Base-by-base conservation (phyloP, 2,329 filamentous ascomycete genomes). In the Claviceps pazoutovae region DNA sequence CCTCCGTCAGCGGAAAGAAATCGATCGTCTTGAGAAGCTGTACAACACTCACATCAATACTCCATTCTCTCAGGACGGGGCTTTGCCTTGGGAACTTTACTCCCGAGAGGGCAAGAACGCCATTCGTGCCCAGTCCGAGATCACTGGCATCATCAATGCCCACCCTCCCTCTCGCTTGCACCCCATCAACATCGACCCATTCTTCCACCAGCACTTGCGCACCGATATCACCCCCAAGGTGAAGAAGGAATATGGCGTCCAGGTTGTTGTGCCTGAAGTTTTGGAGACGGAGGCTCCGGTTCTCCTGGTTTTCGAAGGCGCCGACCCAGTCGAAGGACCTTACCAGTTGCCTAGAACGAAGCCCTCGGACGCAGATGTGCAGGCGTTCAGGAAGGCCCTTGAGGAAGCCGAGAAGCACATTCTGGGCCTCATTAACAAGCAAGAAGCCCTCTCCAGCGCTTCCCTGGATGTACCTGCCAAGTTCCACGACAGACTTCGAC, bases 11-110 rank as follows among this genome's bases (percentile, higher is more conserved):
- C 84, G 87, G 46, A 79, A 82, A 59, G 86, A 91, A 59, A 84
- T 97, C 60, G 80, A 87, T 59, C 82, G 88, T 49, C 75, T 98
- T 14, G 89, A 96, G 71, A 80, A 78, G 54, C 70, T 79, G 47
- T 87, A 95, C 67, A 79, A 86, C 61, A 84, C 89, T n/a, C 86
- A 88, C 65, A 94, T 97, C 64, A 86, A 91, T 60, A 83, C 89
- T 1, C 87, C 88, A 0, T 78, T 77, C 56, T 77, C 79, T 3
- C 74, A 78, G 48, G 81, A 87, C 45, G 83, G 83, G 38, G 81
- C 81, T 11, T 79, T 86, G 45, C 83, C 83, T 0, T 95, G 90
- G 88, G 84, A 95, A 65, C 78, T 97, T 51, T 95, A 90, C 68
- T 87, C 88, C 6, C 79, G 85, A 39, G 86, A 95, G 60, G 83